These are phyloP conservation scores for Boletus rex-veris DNA, from an alignment of 768 basidiomycete genomes.

Conservation along the genomic window DNA sequence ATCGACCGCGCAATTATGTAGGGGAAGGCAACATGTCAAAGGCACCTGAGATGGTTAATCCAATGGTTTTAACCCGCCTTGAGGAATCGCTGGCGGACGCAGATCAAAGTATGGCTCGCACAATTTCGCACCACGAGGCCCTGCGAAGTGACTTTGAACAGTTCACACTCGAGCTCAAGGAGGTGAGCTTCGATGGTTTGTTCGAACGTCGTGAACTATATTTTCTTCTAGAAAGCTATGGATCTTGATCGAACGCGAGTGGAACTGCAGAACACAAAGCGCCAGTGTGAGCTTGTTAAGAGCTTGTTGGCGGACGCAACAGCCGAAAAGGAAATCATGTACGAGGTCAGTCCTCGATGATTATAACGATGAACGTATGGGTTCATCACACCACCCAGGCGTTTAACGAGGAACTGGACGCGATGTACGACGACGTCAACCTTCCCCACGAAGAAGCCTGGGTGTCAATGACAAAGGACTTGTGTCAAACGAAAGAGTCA, in stretches of 20 bases:
- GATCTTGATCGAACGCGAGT: slow-evolving; percentile 60
- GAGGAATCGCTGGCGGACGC: slow-evolving; percentile 54
- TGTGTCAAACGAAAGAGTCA: slow-evolving; percentile 69
- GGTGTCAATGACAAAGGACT: slow-evolving; percentile 69
- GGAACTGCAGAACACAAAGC: slow-evolving; percentile 65
- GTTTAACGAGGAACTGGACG: slow-evolving; percentile 91
- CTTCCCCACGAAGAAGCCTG: slow-evolving; percentile 84
- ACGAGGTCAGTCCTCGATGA: slow-evolving; percentile 59
- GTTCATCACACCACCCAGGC: slow-evolving; percentile 47
- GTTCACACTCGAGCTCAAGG: slow-evolving; percentile 50
- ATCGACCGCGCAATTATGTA: slow-evolving; percentile 40
- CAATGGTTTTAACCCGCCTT: slow-evolving; percentile 29
- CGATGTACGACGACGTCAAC: slow-evolving; percentile 82
- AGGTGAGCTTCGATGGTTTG: slow-evolving; percentile 40
- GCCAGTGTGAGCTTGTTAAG: slow-evolving; percentile 78
- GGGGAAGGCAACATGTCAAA: slow-evolving; percentile 17
- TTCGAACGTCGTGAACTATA: neutral
- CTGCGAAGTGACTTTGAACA: slow-evolving; percentile 49
- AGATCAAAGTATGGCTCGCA: slow-evolving; percentile 53
- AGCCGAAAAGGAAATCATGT: slow-evolving; percentile 90
- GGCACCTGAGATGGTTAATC: slow-evolving; percentile 17
- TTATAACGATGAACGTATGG: neutral
- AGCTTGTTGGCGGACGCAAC: slow-evolving; percentile 72
- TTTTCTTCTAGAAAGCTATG: slow-evolving; percentile 45
- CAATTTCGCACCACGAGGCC: slow-evolving; percentile 51